Evolutionary conservation across 768 basidiomycete species (phyloP).

Genomic region (Termitomyces sp.): DNA sequence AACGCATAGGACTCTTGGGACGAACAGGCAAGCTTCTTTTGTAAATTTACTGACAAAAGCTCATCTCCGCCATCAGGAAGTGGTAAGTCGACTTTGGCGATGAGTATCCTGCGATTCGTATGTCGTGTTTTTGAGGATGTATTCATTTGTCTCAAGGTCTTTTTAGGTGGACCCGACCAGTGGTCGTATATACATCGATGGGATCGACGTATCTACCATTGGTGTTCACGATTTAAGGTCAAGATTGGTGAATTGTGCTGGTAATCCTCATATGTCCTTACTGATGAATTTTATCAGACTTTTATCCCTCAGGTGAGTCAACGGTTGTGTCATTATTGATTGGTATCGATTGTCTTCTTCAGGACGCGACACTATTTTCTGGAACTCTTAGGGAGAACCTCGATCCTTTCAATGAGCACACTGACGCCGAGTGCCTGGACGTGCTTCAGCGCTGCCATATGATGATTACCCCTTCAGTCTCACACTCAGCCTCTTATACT

Average conservation of each 20-base stretch:
- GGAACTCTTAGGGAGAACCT: slow-evolving; percentile 73
- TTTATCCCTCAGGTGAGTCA: slow-evolving; percentile 60
- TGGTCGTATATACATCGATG: slow-evolving; percentile 79
- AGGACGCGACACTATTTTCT: slow-evolving; percentile 75
- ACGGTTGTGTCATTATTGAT: not conserved
- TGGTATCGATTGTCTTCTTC: not conserved
- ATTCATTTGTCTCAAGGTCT: not conserved
- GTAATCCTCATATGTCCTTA: not conserved
- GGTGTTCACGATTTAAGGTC: slow-evolving; percentile 82
- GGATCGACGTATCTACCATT: slow-evolving; percentile 82
- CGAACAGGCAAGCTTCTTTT: slow-evolving; percentile 47
- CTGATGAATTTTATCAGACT: slow-evolving; percentile 36
- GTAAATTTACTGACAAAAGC: not conserved
- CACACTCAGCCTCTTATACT: slow-evolving; percentile 37
- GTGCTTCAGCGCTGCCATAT: slow-evolving; percentile 81
- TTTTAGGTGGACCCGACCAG: slow-evolving; percentile 63
- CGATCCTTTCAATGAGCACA: slow-evolving; percentile 78
- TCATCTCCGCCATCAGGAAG: slow-evolving; percentile 37
- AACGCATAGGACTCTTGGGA: slow-evolving; percentile 76
- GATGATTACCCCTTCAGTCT: slow-evolving; percentile 46
- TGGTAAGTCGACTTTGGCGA: slow-evolving; percentile 80
- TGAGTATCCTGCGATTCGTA: slow-evolving; percentile 81
- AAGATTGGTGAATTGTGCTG: slow-evolving; percentile 47
- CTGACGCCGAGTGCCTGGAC: slow-evolving; percentile 74
- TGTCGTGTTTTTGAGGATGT: slow-evolving; percentile 17